Evolutionary conservation across 805 yeast genomes (phyloP), one percentile per base, ranked within the genome.

Genomic region (Kluyveromyces nonfermentans): DNA sequence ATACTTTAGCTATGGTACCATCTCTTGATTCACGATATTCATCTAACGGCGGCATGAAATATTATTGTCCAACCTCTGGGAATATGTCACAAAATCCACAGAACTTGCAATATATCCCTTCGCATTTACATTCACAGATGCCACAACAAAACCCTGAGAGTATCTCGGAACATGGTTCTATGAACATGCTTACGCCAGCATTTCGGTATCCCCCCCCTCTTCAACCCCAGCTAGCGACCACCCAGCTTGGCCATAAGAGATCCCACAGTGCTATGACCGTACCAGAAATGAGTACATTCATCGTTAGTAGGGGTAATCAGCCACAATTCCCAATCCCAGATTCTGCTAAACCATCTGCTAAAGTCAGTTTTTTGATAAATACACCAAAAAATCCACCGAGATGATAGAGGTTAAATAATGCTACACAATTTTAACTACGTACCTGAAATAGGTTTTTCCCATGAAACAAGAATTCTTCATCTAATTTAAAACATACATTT

Each of bases 381-480:
- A 59, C 64, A 1, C 64, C 63, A 33, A 59, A 57, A 40, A 61
- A 59, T 48, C 64, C 64, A 18, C 64, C 64, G 14, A 62, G 15
- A 17, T 33, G 15, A 35, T 19, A 17, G 38, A 43, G 9, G n/a
- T 37, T 8, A 33, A 35, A 33, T 31, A 31, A 18, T 41, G 39
- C n/a, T 40, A 39, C 17, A 33, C 3, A 4, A 33, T 3, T 4
- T 25, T 10, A 6, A 25, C 3, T 25, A 25, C 4, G 12, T 25
- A 25, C 30, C 9, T 25, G 3, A 10, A 25, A 6, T 22, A 25
- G 12, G 12, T 25, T 25, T 6, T 6, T 25, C 12, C 12, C 14
- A 25, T 6, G 30, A n/a, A n/a, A n/a, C n/a, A n/a, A n/a, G n/a
- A n/a, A n/a, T n/a, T n/a, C n/a, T n/a, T n/a, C n/a, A n/a, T n/a